A percentile compares a stretch with the other conserved stretches of the same genome.
These are phyloP conservation scores for Ophiostoma montium DNA, from an alignment of 2,329 filamentous ascomycete species.

Conservation along the genomic window DNA sequence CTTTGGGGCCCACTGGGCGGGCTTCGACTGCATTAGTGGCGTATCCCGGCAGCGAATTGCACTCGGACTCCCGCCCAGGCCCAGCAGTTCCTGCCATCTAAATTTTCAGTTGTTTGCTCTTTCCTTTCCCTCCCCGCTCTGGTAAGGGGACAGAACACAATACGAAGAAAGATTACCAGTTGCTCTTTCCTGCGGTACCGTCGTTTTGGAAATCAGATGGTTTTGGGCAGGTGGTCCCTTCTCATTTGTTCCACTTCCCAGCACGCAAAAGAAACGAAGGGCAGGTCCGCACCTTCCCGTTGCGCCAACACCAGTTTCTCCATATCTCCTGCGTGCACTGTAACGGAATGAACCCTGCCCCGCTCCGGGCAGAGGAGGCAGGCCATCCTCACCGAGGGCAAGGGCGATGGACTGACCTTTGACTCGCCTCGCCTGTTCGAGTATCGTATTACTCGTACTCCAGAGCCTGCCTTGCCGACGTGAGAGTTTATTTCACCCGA, in stretches of 20 bases:
- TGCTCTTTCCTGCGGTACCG: background rate
- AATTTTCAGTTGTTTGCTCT: conserved; percentile 1
- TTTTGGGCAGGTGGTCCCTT: background rate
- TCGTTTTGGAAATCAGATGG: background rate
- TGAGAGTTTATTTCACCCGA: background rate
- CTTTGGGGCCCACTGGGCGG: conserved; percentile 7
- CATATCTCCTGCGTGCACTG: background rate
- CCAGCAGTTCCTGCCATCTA: conserved; percentile 7
- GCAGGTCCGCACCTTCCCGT: conserved; percentile 7
- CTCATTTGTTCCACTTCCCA: background rate
- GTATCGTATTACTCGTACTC: no score
- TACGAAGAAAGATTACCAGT: background rate
- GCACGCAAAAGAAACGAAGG: conserved; percentile 1
- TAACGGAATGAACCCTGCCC: background rate
- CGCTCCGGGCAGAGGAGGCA: no score
- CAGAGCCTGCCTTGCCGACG: no score
- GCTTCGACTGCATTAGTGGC: conserved; percentile 9
- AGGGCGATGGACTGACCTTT: no score
- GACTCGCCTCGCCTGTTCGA: no score
- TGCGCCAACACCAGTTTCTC: background rate
- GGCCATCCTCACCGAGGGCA: no score
- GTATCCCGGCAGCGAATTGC: conserved; percentile 6
- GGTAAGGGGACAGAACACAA: background rate
- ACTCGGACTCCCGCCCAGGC: conserved; percentile 8
- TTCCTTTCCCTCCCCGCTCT: background rate